Percentiles rank a stretch among this genome's conserved stretches.
These are phyloP conservation scores for Rhizophora mangle DNA, from an alignment of 345 rosid species.

Conservation along the genomic window DNA sequence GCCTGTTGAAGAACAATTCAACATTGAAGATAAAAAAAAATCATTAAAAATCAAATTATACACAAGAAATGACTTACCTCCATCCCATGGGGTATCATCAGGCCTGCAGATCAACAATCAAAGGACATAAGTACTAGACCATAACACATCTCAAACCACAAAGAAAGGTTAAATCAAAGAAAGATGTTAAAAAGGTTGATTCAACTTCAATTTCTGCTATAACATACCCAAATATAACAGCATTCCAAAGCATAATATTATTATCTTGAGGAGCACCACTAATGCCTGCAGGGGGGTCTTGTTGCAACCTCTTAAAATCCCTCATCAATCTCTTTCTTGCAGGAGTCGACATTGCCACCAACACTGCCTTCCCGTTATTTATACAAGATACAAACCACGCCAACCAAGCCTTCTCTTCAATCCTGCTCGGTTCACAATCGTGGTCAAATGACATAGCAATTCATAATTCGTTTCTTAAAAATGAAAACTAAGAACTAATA, in stretches of 20 bases:
- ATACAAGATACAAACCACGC: background rate
- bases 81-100: conserved; percentile 84
- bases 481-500: background rate
- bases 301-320: conserved; percentile 38
- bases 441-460: background rate
- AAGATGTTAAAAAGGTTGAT: background rate
- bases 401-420: background rate
- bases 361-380: background rate
- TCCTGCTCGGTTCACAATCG: background rate
- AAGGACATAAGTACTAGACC: background rate
- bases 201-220: background rate
- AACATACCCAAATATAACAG: conserved; percentile 34
- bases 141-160: background rate
- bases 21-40: background rate
- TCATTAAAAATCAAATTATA: conserved; percentile 1
- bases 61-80: conserved; percentile 45
- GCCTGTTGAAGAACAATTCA: background rate
- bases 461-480: background rate
- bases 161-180: background rate
- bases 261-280: conserved; percentile 40
- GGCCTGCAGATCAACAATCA: conserved; percentile 46
- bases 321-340: conserved; percentile 38
- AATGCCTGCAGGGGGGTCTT: conserved; percentile 38
- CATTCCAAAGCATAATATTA: conserved; percentile 36
- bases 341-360: conserved; percentile 29